Evolutionary conservation across 495 filamentous ascomycete genomes (phyloP), one percentile per base, ranked within the genome.

Genomic region (Trichoderma virens): DNA sequence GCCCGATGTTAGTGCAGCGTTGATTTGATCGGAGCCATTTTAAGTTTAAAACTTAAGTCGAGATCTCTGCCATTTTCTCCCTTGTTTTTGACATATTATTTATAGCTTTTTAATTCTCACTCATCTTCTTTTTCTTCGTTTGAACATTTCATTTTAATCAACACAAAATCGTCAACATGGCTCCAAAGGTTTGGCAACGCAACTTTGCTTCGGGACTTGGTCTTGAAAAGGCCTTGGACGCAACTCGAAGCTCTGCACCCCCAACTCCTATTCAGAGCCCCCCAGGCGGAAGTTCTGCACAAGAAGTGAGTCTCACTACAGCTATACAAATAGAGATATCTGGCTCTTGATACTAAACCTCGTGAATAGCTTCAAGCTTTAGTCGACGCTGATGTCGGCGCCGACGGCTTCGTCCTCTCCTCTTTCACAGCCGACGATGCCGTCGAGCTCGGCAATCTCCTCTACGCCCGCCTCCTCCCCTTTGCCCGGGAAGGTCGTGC

Each of bases 351-450:
- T 18, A n/a, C 43, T 47, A 47, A 47, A 18, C 16, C 6, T 20
- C 18, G 16, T 13, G 25, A 25, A 9, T 54, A 56, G 47, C 47
- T 56, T 18, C 23, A 56, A 28, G 47, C 47, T 11, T 20, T 56
- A 3, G 20, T 27, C 20, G 23, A 28, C 8, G 20, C 47, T 27
- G 47, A 56, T 6, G 47, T 56, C 47, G 47, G 47, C 47, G 47
- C 13, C 47, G 20, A 56, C 9, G 47, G 47, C n/a, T 78, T 88
- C 65, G 72, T 79, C 47, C 83, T 92, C 70, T 70, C 76, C 39
- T 72, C 78, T 64, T 92, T 93, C 78, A 90, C 87, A 27, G 70
- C 82, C 23, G 74, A 78, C 27, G 86, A 87, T 51, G 90, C 89
- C 62, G 90, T 83, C 84, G 73, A 79, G 14, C 80, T 92, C 30